Percentiles rank a stretch among this genome's conserved stretches.
Conservation (phyloP, 139 green algal species). For the Picochlorum sp. region DNA sequence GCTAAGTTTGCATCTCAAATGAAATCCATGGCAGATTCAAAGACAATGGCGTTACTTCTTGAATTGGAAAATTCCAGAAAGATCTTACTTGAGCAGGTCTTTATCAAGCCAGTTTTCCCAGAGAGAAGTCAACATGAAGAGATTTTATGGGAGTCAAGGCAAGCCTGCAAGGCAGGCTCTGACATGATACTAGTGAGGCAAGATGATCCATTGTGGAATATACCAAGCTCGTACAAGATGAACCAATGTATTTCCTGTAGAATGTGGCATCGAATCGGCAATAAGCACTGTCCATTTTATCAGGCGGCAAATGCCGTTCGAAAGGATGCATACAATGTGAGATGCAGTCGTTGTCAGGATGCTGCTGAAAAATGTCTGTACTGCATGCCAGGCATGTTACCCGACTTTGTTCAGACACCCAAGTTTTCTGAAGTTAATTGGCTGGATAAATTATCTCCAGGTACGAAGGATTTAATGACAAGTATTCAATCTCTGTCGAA, state of each 20-base stretch:
- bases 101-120: no score
- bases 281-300: constrained; percentile 5
- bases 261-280: not conserved
- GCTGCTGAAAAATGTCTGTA: constrained; percentile 4
- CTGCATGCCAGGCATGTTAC: not conserved
- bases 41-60: no score
- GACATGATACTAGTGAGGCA: not conserved
- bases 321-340: not conserved
- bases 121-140: no score
- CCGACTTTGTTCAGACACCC: not conserved
- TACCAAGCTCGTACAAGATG: not conserved
- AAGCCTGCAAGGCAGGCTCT: not conserved
- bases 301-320: constrained; percentile 15
- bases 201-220: not conserved
- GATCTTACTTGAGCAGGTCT: no score
- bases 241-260: not conserved
- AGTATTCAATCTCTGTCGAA: not conserved
- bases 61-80: no score
- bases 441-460: constrained; percentile 3
- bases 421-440: not conserved
- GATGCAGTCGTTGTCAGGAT: constrained; percentile 3
- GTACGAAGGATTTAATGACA: constrained; percentile 9
- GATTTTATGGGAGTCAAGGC: not conserved
- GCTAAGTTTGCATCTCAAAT: no score
- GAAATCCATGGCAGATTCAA: no score